Percentiles rank a stretch among this genome's conserved stretches.
Conservation (phyloP, 495 filamentous ascomycete genomes). For the Paragyromitra xinjiangensis region DNA sequence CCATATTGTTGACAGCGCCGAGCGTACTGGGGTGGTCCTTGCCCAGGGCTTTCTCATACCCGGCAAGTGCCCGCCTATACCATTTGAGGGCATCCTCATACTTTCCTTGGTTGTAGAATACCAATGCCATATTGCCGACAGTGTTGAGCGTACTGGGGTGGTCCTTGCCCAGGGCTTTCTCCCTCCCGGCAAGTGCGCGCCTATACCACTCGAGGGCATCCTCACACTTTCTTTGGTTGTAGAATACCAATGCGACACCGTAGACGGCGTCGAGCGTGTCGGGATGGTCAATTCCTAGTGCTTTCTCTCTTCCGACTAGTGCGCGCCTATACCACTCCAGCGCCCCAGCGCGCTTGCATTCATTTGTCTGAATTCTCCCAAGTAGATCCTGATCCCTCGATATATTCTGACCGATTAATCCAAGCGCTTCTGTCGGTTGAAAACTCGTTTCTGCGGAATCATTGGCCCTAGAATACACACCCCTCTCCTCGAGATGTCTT, state of each 20-base stretch:
- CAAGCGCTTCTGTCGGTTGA: not conserved
- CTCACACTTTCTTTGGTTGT: not conserved
- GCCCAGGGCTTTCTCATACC: too few species aligned
- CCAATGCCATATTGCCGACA: not conserved
- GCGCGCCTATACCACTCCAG: not conserved
- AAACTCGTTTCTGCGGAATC: not conserved
- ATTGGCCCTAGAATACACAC: not conserved
- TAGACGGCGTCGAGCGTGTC: not conserved
- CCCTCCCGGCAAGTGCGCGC: not conserved
- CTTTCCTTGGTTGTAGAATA: not conserved
- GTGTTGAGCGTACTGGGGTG: not conserved
- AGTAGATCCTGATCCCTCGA: not conserved
- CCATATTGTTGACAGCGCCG: too few species aligned
- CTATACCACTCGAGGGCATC: not conserved
- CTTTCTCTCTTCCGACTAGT: not conserved
- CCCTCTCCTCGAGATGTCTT: not conserved
- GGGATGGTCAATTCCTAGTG: not conserved
- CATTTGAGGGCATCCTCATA: too few species aligned
- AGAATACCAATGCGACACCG: not conserved
- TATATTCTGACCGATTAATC: not conserved
- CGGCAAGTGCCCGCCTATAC: too few species aligned
- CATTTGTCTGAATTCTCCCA: not conserved
- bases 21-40: too few species aligned
- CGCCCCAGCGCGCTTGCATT: not conserved
- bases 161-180: constrained; percentile 3